phyloP scores from a whole-genome alignment of 2,329 filamentous ascomycete species.

The Myriosclerotinia duriaeana region DNA sequence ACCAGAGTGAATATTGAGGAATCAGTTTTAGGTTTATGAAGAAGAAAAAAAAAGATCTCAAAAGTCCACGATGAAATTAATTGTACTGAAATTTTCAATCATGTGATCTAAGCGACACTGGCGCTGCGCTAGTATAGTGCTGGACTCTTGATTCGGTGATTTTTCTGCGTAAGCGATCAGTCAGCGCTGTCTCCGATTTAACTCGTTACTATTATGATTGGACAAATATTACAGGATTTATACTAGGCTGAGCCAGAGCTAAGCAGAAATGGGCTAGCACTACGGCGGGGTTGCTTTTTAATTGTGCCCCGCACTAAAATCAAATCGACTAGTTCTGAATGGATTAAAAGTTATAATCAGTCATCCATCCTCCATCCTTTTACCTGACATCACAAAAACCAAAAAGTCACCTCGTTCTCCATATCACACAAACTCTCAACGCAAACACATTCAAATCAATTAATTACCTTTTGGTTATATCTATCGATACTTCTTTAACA shows the following conservation, averaged over 20 bases:
- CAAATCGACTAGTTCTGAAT: slow-evolving; percentile 8
- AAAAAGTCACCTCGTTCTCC: background rate
- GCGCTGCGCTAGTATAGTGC: background rate
- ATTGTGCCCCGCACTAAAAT: slow-evolving; percentile 14
- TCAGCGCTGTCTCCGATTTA: too few relatives aligned
- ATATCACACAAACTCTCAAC: background rate
- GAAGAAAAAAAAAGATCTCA: slow-evolving; percentile 29
- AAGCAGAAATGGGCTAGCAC: background rate
- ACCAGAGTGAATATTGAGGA: slow-evolving; percentile 68
- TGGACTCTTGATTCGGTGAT: background rate
- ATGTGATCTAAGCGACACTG: slow-evolving; percentile 9
- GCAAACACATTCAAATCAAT: background rate
- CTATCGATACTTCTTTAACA: background rate
- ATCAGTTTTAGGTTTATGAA: slow-evolving; percentile 47
- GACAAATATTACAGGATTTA: background rate
- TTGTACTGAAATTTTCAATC: slow-evolving; percentile 12
- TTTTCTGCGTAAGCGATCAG: background rate
- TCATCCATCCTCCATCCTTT: background rate
- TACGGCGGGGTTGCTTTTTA: slow-evolving; percentile 6
- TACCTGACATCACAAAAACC: slow-evolving; percentile 15
- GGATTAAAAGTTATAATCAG: slow-evolving; percentile 6
- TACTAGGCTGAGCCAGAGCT: background rate
- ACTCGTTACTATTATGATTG: background rate
- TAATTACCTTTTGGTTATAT: background rate
- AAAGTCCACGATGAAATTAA: background rate